These are phyloP conservation scores for Candida maris DNA, from an alignment of 805 yeast genomes.

Conservation along the genomic window DNA sequence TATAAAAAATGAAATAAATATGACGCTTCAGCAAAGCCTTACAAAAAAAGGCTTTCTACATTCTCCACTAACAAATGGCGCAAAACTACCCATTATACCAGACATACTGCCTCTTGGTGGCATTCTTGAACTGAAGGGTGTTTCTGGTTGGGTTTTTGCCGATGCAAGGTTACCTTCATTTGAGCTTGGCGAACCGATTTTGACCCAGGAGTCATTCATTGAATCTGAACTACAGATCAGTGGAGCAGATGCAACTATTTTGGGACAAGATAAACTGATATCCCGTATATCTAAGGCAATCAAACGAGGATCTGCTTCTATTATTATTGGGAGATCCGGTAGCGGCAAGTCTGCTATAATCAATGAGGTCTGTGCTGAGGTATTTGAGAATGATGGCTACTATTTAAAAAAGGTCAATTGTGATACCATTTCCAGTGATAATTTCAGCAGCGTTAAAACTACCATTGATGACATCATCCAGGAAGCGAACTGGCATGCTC, in stretches of 20 bases:
- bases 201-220: conserved; percentile 42
- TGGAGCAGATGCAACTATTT: conserved; percentile 28
- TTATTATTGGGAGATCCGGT: conserved; percentile 73
- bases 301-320: conserved; percentile 44
- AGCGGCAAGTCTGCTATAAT: conserved; percentile 72
- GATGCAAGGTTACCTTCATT: conserved; percentile 26
- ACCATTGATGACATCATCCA: conserved; percentile 47
- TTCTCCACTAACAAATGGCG: conserved; percentile 44
- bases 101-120: conserved; percentile 57
- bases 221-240: conserved; percentile 7
- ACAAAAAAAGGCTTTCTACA: conserved; percentile 11
- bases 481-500: conserved; percentile 62
- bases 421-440: conserved; percentile 54
- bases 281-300: conserved; percentile 38
- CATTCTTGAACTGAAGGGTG: conserved; percentile 44
- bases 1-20: conserved; percentile 18
- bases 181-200: conserved; percentile 48
- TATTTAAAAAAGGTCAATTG: conserved; percentile 50
- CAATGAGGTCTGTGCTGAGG: conserved; percentile 35
- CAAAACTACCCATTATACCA: conserved; percentile 50
- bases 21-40: conserved; percentile 14
- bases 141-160: conserved; percentile 28
- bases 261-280: conserved; percentile 55
- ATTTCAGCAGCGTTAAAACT: conserved; percentile 41
- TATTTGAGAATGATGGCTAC: conserved; percentile 41